phyloP scores from a whole-genome alignment of 768 basidiomycete species.

The Roridomyces roridus region DNA sequence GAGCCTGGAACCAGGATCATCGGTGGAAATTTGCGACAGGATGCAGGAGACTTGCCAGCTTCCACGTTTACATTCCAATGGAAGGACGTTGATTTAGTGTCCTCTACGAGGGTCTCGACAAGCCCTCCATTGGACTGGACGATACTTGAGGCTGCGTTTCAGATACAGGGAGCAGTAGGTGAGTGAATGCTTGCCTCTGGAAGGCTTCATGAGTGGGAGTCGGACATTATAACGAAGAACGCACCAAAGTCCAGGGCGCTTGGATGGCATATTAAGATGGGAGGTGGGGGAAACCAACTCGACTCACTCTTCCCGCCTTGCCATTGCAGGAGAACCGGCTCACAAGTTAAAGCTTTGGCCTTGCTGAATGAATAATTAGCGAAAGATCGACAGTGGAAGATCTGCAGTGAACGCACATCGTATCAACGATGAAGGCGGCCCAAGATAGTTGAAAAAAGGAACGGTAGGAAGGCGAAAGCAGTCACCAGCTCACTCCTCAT shows the following conservation, averaged over 20 bases:
- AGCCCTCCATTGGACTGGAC: neutral
- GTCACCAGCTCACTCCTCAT: neutral
- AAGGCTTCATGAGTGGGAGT: neutral
- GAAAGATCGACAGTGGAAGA: no score
- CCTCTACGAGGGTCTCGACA: neutral
- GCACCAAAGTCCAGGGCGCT: conserved; percentile 16
- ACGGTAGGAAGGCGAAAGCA: neutral
- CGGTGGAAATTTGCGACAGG: neutral
- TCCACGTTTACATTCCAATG: conserved; percentile 7
- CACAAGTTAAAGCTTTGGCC: conserved; percentile 6
- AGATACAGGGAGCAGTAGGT: neutral
- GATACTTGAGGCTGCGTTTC: neutral
- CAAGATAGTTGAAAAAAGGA: conserved; percentile 6
- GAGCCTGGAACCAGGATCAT: neutral
- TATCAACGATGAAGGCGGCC: conserved; percentile 11
- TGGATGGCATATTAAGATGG: neutral
- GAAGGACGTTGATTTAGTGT: neutral
- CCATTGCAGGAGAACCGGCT: conserved; percentile 20
- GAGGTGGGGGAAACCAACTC: no score
- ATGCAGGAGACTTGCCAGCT: neutral
- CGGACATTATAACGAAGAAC: neutral
- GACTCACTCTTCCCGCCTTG: conserved; percentile 14
- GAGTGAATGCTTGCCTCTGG: conserved; percentile 1
- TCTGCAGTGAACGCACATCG: neutral
- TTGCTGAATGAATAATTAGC: neutral